Evolutionary conservation across 768 basidiomycete genomes (phyloP), one percentile per base, ranked within the genome.

Genomic region (Holtermanniella nyarrowii): DNA sequence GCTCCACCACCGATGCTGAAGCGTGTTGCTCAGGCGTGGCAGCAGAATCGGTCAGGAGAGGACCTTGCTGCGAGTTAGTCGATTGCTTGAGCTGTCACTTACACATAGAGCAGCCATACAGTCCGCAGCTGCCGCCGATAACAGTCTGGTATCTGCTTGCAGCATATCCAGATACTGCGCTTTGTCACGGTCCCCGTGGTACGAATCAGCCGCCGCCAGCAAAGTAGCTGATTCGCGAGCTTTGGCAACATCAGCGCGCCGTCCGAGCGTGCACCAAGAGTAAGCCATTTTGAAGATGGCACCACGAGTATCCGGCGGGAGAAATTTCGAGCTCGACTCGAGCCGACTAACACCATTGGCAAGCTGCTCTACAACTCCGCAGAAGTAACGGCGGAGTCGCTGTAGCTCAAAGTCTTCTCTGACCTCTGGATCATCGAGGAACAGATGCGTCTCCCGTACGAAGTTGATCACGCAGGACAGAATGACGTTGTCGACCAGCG

Each of bases 201-300:
- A 76, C 0, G 78, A 77, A 10, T 78, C 76, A 2, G 76, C 75
- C 3, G 78, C 80, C 14, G 81, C 78, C 56, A 79, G 80, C 62
- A 86, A 81, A 80, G 89, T 88, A 50, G 78, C 62, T 22, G 79
- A 76, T 41, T 83, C 73, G 44, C 85, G 78, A 49, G 82, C 84
- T 67, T 81, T 84, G 37, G 80, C 78, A n/a, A 74, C 72, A 55
- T 88, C 86, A 0, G 80, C 77, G 60, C 86, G 82, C 25, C 81
- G 78, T 4, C 87, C 89, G 43, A 85, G 76, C 62, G 87, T 82
- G 69, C 89, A 93, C 90, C 90, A 95, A 61, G 90, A 88, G 70
- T 91, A 88, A 59, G 88, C 90, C 37, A 88, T 74, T 26, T 83
- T 80, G 71, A 86, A 93, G 26, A 93, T 72, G 2, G 83, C 78